Percentiles rank a stretch among this genome's conserved stretches.
These are phyloP conservation scores for Cutaneotrichosporon spelunceum DNA, from an alignment of 1,284 basidiomycete genomes.

Conservation along the genomic window DNA sequence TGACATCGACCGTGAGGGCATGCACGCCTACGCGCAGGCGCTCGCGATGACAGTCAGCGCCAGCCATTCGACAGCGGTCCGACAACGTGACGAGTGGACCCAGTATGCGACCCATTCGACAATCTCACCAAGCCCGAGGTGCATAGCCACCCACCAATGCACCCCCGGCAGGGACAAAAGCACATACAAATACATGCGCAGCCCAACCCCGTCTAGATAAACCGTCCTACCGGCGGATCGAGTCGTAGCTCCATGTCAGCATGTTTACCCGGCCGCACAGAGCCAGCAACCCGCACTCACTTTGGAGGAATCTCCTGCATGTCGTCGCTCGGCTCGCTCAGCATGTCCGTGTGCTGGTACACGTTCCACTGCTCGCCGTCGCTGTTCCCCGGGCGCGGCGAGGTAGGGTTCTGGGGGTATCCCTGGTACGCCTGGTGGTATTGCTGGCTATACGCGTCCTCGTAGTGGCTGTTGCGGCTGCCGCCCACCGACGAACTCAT, in stretches of 20 bases:
- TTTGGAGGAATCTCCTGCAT: slow-evolving; percentile 44
- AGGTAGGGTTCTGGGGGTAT: slow-evolving; percentile 2
- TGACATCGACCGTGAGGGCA: too few relatives aligned
- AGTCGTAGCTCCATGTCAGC: slow-evolving; percentile 25
- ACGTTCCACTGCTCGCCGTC: slow-evolving; percentile 7
- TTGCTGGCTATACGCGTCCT: slow-evolving; percentile 5
- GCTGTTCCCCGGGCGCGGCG: background rate
- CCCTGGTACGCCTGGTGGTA: slow-evolving; percentile 4
- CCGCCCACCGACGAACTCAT: background rate
- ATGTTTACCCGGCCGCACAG: background rate
- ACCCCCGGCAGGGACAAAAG: background rate
- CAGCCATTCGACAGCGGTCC: too few relatives aligned
- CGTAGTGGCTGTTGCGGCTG: background rate
- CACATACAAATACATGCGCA: background rate
- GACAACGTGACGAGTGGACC: too few relatives aligned
- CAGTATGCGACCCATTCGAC: too few relatives aligned
- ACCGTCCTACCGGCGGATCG: slow-evolving; percentile 17
- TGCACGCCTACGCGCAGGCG: too few relatives aligned
- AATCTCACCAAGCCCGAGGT: background rate
- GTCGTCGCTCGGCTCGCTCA: slow-evolving; percentile 24
- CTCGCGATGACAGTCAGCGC: too few relatives aligned
- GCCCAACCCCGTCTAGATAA: background rate
- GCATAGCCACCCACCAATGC: background rate
- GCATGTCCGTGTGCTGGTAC: slow-evolving; percentile 30
- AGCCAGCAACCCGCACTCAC: slow-evolving; percentile 19